A percentile compares a stretch with the other conserved stretches of the same genome.
Conservation (phyloP, 768 basidiomycete species). For the Tephrocybe sp. region DNA sequence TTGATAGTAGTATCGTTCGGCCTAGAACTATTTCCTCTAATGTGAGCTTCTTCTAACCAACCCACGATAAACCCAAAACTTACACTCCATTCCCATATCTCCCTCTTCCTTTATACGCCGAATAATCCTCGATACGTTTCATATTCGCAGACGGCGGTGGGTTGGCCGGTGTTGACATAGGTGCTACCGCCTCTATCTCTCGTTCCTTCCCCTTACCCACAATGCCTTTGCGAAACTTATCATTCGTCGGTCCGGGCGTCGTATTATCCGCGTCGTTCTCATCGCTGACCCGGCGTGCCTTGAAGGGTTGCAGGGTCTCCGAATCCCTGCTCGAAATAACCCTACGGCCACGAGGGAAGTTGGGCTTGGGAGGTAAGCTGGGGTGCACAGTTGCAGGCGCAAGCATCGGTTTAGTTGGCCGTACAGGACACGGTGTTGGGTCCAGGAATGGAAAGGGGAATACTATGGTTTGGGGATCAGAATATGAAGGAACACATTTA, state of each 20-base stretch:
- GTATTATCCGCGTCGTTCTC: neutral
- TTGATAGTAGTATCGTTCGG: conserved; percentile 55
- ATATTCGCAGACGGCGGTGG: conserved; percentile 14
- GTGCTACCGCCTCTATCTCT: conserved; percentile 2
- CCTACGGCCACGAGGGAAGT: conserved; percentile 1
- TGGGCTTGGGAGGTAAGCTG: neutral
- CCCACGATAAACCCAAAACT: too few relatives aligned
- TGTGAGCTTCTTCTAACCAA: neutral
- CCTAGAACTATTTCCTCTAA: conserved; percentile 17
- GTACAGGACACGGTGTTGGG: conserved; percentile 12
- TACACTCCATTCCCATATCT: conserved; percentile 54
- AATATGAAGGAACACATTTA: neutral
- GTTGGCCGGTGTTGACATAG: conserved; percentile 22
- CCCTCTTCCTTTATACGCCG: conserved; percentile 56
- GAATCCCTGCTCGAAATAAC: conserved; percentile 15
- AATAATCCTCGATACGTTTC: conserved; percentile 36
- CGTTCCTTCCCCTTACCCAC: neutral
- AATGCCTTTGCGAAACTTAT: neutral
- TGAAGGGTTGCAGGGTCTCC: conserved; percentile 12
- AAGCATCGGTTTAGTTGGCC: conserved; percentile 5
- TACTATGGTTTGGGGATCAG: neutral
- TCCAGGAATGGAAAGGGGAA: conserved; percentile 15
- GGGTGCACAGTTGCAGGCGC: neutral
- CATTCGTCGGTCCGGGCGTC: neutral
- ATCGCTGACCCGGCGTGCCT: conserved; percentile 14